Evolutionary conservation across 176 grass and related monocot genomes (phyloP), one percentile per base, ranked within the genome.

Genomic region (Dactylis glomerata): DNA sequence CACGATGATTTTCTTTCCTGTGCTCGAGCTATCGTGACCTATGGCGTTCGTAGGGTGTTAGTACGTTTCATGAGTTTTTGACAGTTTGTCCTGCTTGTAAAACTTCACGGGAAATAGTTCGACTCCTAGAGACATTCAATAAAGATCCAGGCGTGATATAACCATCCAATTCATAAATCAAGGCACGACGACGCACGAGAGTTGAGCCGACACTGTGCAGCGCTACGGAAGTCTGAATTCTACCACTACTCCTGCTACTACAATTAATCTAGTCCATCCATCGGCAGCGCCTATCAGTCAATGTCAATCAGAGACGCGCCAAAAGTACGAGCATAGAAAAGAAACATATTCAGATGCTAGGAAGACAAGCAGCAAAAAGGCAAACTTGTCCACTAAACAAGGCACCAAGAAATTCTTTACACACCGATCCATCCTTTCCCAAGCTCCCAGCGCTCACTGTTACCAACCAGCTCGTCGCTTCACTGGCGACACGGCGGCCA

Each of bases 301-400:
- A n/a, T n/a, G 79, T 37, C 63, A 68, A 47, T 37, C 64, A 42
- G 38, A 79, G n/a, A 40, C 30, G 40, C 40, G 30, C 84, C 77
- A 49, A 86, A 79, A 62, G 55, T 12, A 31, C n/a, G n/a, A 66
- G 44, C 19, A 8, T 22, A 36, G 20, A 70, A 55, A 59, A 63
- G 84, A 47, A 50, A 61, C 67, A 37, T n/a, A 64, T 80, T 64
- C 55, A 40, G 77, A 81, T 55, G 68, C 44, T 70, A 51, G 75
- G 24, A 62, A 24, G 65, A 79, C 86, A 62, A 79, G 80, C 78
- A 68, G 44, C 80, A 51, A 83, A 83, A 41, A 88, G 75, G 81
- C 75, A 79, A 88, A 84, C 87, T 74, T 84, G 75, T 88, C 65
- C 81, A 24, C 75, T 79, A 84, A 88, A 84, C 75, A 83, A 84